These are phyloP conservation scores for Rhizoclosmatium globosum DNA, from an alignment of 192 early-diverging fungal species.

Conservation along the genomic window DNA sequence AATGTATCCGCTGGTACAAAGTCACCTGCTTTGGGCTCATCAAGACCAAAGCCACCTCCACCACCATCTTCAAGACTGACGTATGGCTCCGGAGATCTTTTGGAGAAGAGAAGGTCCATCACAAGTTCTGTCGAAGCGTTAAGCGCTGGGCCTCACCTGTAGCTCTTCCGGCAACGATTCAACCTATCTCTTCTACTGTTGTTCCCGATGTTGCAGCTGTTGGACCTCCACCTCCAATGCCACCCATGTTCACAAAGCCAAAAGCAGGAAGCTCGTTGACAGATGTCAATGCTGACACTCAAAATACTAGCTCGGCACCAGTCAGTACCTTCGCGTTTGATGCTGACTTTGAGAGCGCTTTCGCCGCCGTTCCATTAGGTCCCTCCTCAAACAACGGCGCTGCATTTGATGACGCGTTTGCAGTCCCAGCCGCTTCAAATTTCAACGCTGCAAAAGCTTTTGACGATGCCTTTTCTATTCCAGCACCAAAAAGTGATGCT, in stretches of 20 bases:
- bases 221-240: slow-evolving; percentile 36
- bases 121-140: slow-evolving; percentile 9
- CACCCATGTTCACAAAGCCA: slow-evolving; percentile 32
- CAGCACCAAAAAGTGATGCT: not conserved
- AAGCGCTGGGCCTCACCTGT: not conserved
- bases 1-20: no score
- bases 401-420: slow-evolving; percentile 19
- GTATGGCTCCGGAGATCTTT: not conserved
- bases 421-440: slow-evolving; percentile 16
- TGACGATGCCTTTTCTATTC: slow-evolving; percentile 31
- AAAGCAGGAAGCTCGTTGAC: slow-evolving; percentile 8
- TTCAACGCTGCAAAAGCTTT: not conserved
- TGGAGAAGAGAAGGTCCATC: slow-evolving; percentile 18
- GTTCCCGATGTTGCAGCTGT: not conserved
- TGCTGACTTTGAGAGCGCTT: slow-evolving; percentile 34
- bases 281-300: not conserved
- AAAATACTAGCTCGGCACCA: not conserved
- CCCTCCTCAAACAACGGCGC: not conserved
- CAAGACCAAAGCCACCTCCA: slow-evolving; percentile 28
- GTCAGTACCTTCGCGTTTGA: slow-evolving; percentile 20
- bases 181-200: not conserved
- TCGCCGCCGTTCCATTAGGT: not conserved
- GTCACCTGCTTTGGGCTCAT: not conserved
- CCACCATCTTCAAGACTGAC: slow-evolving; percentile 20
- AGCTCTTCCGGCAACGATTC: not conserved